Evolutionary conservation across 257 asterid species (phyloP).

Genomic region (Solanum gandarillasii): DNA sequence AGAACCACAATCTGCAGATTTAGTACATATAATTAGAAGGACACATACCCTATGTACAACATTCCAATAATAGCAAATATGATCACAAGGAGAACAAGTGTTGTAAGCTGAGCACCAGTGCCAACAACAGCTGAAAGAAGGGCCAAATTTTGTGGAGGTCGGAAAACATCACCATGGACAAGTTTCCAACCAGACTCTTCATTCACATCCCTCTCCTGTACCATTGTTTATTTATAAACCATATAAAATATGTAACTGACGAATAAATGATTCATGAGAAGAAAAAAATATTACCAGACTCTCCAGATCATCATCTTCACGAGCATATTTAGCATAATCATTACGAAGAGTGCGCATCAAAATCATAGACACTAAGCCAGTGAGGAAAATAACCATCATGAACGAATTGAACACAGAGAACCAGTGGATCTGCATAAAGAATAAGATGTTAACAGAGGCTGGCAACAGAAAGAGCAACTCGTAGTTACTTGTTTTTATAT

Average conservation of each 20-base stretch:
- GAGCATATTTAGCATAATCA: constrained; percentile 69
- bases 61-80: constrained; percentile 64
- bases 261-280: not conserved
- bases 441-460: not conserved
- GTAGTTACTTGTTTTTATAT: not conserved
- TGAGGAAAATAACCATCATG: constrained; percentile 81
- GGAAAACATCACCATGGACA: constrained; percentile 90
- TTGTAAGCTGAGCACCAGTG: constrained; percentile 80
- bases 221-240: not conserved
- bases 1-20: not conserved
- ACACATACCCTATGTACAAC: constrained; percentile 70
- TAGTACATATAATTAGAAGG: not conserved
- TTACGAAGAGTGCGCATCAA: constrained; percentile 75
- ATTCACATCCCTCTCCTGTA: constrained; percentile 69
- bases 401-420: constrained; percentile 71
- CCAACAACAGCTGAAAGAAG: constrained; percentile 82
- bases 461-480: not conserved
- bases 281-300: constrained; percentile 35
- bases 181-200: constrained; percentile 97
- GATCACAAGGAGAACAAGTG: constrained; percentile 66
- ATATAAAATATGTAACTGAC: not conserved
- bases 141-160: constrained; percentile 56
- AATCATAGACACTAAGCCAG: constrained; percentile 75
- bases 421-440: constrained; percentile 69
- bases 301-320: constrained; percentile 68